Base-by-base conservation (phyloP, 148 eudicot genomes). In the Persicaria maculosa region DNA sequence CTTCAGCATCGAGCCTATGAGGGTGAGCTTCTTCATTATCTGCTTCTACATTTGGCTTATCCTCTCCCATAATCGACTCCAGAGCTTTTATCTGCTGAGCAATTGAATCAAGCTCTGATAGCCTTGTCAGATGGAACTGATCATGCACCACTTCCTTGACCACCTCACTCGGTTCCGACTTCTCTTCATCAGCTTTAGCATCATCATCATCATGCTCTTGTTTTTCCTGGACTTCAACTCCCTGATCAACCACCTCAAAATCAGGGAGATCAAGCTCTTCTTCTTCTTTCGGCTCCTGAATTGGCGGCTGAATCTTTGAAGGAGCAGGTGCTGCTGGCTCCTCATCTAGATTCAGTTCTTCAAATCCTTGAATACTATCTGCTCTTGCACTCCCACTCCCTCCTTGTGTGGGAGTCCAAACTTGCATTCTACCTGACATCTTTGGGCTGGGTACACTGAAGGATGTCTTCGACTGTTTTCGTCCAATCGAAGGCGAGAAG, bases 31-130 rank as follows among this genome's bases (percentile, higher is more conserved):
- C 96, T 73, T 89, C 93, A 50, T 79, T 11, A 14, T 65, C 70
- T 65, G 40, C 82, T 5, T 69, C 17, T 50, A 76, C 74, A 69
- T 70, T 74, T 25, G 58, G 20, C 15, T 81, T 83, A 6, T 91
- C 89, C 7, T 85, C 89, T 20, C 77, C 82, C 88, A 95, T 90
- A 84, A 95, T 74, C 2, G 97, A 87, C 78, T 95, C 98, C 57
- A 95, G 93, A 31, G 96, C 97, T 83, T 88, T 95, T 8, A 95
- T 87, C 83, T 95, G 97, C 79, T 87, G 96, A 6, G 98, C 93
- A 55, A 95, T 90, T 0, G 91, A 84, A 83, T 95, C 98, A 25
- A 92, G 91, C 84, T 88, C 98, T 4, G 96, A 81, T 72, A 95
- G 77, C 80, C 93, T 83, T 16, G 75, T 82, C 7, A 86, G 79